Evolutionary conservation across 495 filamentous ascomycete genomes (phyloP).

Genomic region (Talaromyces nanjingensis): DNA sequence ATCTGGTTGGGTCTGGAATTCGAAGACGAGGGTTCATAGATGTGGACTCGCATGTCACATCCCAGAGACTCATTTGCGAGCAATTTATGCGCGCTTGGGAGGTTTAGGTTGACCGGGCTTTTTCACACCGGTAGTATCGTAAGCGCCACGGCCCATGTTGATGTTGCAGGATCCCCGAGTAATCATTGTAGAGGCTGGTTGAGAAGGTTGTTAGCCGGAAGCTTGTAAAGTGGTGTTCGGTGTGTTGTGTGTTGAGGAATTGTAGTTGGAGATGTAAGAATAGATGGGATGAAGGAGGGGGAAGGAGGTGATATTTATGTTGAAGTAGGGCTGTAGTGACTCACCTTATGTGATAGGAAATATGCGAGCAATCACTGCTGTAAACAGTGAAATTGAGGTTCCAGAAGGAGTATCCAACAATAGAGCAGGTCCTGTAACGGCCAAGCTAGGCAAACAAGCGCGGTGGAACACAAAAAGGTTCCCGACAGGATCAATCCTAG

Average conservation of each 20-base stretch:
- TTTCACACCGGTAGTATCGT: conserved; percentile 53
- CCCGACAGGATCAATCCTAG: not conserved
- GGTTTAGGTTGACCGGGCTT: conserved; percentile 48
- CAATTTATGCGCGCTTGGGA: conserved; percentile 11
- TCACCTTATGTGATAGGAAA: conserved; percentile 7
- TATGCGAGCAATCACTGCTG: not conserved
- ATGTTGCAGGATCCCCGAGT: conserved; percentile 36
- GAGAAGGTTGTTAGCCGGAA: not conserved
- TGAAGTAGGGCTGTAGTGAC: not conserved
- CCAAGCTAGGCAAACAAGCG: conserved; percentile 1
- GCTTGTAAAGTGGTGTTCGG: conserved; percentile 9
- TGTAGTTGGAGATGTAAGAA: not conserved
- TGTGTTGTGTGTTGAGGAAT: not conserved
- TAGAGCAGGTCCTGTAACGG: not conserved
- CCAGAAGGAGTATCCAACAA: not conserved
- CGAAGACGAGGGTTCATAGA: not conserved
- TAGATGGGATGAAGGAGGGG: not conserved
- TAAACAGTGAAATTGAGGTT: not conserved
- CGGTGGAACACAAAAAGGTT: conserved; percentile 3
- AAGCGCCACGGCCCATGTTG: conserved; percentile 55
- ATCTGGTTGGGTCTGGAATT: not conserved
- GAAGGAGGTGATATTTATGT: conserved; percentile 4
- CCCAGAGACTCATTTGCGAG: not conserved
- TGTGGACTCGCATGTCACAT: not conserved
- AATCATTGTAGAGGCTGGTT: conserved; percentile 34